Evolutionary conservation across 1,284 basidiomycete species (phyloP).

Genomic region (Fomitiporia mediterranea): DNA sequence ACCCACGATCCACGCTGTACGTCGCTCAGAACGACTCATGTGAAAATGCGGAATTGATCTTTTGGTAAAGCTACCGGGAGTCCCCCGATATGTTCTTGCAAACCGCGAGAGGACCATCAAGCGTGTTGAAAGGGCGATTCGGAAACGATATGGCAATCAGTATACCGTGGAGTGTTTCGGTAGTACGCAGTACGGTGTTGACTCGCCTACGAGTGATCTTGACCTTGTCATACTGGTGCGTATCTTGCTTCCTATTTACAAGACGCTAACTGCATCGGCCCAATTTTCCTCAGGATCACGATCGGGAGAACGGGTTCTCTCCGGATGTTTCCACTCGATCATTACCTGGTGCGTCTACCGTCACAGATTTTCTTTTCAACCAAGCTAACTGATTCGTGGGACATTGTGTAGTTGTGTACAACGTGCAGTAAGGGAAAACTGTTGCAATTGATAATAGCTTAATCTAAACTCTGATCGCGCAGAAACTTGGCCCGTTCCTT

Average conservation of each 20-base stretch:
- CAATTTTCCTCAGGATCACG: slow-evolving; percentile 34
- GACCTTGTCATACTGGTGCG: slow-evolving; percentile 48
- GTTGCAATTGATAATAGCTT: not conserved
- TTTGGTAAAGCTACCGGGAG: not conserved
- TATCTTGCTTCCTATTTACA: slow-evolving; percentile 1
- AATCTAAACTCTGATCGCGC: not conserved
- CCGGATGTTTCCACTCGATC: slow-evolving; percentile 25
- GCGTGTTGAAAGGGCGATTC: slow-evolving; percentile 27
- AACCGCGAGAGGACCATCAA: slow-evolving; percentile 21
- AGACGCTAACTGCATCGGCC: not conserved
- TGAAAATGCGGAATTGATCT: not conserved
- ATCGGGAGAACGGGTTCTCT: slow-evolving; percentile 33
- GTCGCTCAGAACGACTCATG: not conserved
- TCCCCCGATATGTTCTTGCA: not conserved
- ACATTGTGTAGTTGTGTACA: slow-evolving; percentile 33
- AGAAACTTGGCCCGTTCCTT: slow-evolving; percentile 30
- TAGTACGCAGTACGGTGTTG: slow-evolving; percentile 45
- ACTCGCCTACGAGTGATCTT: slow-evolving; percentile 38
- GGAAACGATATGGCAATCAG: slow-evolving; percentile 30
- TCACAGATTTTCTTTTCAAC: not conserved
- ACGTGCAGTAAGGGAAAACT: slow-evolving; percentile 24
- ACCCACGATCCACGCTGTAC: not conserved
- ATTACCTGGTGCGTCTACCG: slow-evolving; percentile 31
- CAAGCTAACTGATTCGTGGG: not conserved
- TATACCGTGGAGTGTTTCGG: slow-evolving; percentile 43